phyloP scores from a whole-genome alignment of 169 alveolate genomes.

The Plasmodium adleri region DNA sequence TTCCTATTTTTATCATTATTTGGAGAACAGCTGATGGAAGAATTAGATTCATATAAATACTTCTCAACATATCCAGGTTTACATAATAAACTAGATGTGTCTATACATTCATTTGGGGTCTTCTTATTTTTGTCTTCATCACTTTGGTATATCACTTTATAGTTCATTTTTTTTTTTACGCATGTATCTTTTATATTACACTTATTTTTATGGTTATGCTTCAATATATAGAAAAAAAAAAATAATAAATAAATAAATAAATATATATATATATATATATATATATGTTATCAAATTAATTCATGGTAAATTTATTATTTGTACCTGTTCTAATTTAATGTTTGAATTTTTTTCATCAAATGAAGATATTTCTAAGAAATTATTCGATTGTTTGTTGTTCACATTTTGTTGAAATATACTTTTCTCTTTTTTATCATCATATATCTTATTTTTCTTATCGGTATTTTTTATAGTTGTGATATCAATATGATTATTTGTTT shows the following conservation, averaged over 20 bases:
- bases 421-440: too few species aligned
- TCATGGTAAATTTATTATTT: too few species aligned
- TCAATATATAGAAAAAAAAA: background rate
- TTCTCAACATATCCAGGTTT: slow-evolving; percentile 65
- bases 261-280: background rate
- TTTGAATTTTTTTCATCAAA: too few species aligned
- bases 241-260: background rate
- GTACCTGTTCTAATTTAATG: too few species aligned
- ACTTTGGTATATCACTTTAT: slow-evolving; percentile 43
- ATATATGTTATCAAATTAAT: background rate
- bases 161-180: slow-evolving; percentile 23
- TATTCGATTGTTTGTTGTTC: too few species aligned
- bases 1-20: background rate
- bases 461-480: too few species aligned
- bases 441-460: too few species aligned
- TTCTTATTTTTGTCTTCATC: background rate
- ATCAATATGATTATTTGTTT: too few species aligned
- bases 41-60: slow-evolving; percentile 42
- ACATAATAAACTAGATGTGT: slow-evolving; percentile 51
- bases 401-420: too few species aligned
- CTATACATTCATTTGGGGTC: background rate
- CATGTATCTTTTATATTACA: slow-evolving; percentile 28
- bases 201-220: slow-evolving; percentile 8
- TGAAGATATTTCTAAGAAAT: too few species aligned
- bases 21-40: slow-evolving; percentile 10